Conservation (phyloP, 2,329 filamentous ascomycete genomes). For the Trichoderma guizhouense region DNA sequence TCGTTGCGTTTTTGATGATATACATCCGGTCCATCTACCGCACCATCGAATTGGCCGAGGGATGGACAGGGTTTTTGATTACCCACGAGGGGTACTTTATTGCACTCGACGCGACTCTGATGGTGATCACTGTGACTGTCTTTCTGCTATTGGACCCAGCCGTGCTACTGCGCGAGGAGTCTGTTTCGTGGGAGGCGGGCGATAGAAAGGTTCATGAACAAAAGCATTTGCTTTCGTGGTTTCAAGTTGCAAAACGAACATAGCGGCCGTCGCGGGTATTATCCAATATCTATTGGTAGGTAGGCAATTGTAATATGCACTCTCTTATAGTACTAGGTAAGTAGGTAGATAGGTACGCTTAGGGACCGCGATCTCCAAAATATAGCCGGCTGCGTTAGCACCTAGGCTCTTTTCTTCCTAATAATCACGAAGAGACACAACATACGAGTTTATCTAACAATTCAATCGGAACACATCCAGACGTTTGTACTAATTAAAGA, state of each 20-base stretch:
- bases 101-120: constrained; percentile 47
- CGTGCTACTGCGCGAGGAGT: background rate
- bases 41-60: constrained; percentile 47
- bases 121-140: constrained; percentile 43
- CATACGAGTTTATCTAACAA: background rate
- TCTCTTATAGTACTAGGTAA: background rate
- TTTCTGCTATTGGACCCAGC: constrained; percentile 45
- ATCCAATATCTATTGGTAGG: background rate
- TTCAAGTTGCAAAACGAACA: background rate
- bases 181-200: background rate
- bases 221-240: background rate
- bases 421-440: background rate
- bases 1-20: constrained; percentile 42
- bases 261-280: background rate
- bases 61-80: constrained; percentile 49
- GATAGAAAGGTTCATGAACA: background rate
- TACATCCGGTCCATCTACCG: constrained; percentile 49
- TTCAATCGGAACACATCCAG: background rate
- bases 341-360: background rate
- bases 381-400: background rate
- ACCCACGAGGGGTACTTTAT: constrained; percentile 49
- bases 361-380: background rate
- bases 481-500: background rate
- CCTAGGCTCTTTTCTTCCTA: background rate
- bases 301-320: background rate